These are phyloP conservation scores for Solanum ossicruentum DNA, from an alignment of 257 asterid genomes.

Conservation along the genomic window DNA sequence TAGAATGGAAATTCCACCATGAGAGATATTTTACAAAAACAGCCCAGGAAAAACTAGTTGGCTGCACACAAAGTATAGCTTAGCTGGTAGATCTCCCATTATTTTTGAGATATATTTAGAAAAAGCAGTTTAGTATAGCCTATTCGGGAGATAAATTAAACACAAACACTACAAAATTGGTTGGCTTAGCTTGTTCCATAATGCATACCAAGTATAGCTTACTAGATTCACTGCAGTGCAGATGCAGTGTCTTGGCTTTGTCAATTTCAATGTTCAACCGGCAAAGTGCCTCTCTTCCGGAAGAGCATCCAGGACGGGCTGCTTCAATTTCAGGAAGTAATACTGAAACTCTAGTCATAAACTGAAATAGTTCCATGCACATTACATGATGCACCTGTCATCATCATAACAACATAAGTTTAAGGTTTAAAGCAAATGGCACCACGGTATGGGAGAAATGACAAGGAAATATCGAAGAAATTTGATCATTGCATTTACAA, in stretches of 20 bases:
- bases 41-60: not conserved
- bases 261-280: constrained; percentile 37
- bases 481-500: not conserved
- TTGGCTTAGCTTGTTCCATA: not conserved
- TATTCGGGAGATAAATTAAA: not conserved
- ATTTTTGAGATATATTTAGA: not conserved
- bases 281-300: constrained; percentile 73
- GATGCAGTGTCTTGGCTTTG: constrained; percentile 50
- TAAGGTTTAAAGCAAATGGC: not conserved
- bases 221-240: constrained; percentile 73
- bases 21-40: not conserved
- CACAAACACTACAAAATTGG: not conserved
- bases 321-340: constrained; percentile 66
- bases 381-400: constrained; percentile 70
- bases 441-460: not conserved
- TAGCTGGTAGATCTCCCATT: not conserved
- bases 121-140: not conserved
- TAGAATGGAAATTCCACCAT: not conserved
- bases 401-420: not conserved
- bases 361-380: constrained; percentile 45
- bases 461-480: not conserved
- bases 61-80: not conserved
- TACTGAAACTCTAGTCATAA: constrained; percentile 28
- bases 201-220: constrained; percentile 71
- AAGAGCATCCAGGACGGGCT: constrained; percentile 68